These are phyloP conservation scores for Huiozyma naganishii DNA, from an alignment of 805 yeast species.

Conservation along the genomic window DNA sequence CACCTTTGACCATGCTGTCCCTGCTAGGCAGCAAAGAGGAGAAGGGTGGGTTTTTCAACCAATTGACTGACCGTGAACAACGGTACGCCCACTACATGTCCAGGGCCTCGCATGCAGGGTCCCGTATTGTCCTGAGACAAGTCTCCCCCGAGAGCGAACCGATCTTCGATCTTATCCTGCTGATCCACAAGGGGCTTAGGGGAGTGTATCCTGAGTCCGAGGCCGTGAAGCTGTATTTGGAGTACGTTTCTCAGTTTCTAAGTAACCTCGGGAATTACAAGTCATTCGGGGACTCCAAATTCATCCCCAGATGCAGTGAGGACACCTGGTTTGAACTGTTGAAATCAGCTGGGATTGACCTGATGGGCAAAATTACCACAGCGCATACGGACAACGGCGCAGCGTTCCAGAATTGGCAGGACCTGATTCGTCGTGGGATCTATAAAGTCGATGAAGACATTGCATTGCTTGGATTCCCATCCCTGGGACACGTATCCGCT, in stretches of 20 bases:
- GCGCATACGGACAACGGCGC: background rate
- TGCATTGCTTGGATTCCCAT: slow-evolving; percentile 66
- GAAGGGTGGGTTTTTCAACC: slow-evolving; percentile 54
- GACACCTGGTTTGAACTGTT: slow-evolving; percentile 35
- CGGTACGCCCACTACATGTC: slow-evolving; percentile 76
- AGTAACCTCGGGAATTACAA: slow-evolving; percentile 70
- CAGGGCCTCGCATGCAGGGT: slow-evolving; percentile 75
- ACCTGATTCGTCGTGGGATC: slow-evolving; percentile 36
- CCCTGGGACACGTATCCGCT: slow-evolving; percentile 61
- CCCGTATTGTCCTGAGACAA: slow-evolving; percentile 67
- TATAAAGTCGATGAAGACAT: slow-evolving; percentile 39
- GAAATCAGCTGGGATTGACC: slow-evolving; percentile 27
- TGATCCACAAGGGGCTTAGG: slow-evolving; percentile 40
- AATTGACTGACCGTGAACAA: slow-evolving; percentile 47
- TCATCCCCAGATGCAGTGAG: slow-evolving; percentile 51
- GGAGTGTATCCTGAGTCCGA: slow-evolving; percentile 33
- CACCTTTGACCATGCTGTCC: slow-evolving; percentile 62
- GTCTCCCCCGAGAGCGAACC: slow-evolving; percentile 74
- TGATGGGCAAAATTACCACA: slow-evolving; percentile 10
- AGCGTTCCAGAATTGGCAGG: slow-evolving; percentile 16
- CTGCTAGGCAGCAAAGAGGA: slow-evolving; percentile 27
- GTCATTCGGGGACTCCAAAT: slow-evolving; percentile 83
- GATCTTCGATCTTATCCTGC: slow-evolving; percentile 59
- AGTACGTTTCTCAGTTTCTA: slow-evolving; percentile 66
- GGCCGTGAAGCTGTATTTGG: slow-evolving; percentile 37